Percentiles rank a stretch among this genome's conserved stretches.
Evolutionary conservation across 2,329 filamentous ascomycete species (phyloP).

Genomic region (Clonostachys chloroleuca): DNA sequence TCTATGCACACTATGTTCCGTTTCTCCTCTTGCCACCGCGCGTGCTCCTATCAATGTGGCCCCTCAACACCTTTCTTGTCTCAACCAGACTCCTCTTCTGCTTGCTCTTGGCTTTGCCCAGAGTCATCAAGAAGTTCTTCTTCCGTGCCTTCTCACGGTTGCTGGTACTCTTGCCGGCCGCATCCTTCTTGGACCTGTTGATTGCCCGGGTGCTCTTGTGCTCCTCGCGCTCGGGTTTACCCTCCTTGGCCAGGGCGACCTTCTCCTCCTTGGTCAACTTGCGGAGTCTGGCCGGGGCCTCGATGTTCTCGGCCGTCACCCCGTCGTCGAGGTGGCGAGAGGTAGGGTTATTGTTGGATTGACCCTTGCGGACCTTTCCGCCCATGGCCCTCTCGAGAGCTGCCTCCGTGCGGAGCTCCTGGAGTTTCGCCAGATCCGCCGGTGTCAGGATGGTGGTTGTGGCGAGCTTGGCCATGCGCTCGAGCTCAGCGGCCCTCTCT

Average conservation of each 20-base stretch:
- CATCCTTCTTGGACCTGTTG: conserved; percentile 80
- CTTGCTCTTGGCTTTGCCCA: conserved; percentile 94
- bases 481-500: conserved; percentile 36
- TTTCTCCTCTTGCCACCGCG: conserved; percentile 81
- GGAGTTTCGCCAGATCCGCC: conserved; percentile 90
- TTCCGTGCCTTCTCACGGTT: conserved; percentile 95
- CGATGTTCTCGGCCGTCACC: conserved; percentile 86
- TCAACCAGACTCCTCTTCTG: conserved; percentile 90
- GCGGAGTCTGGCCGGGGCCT: conserved; percentile 75
- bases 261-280: conserved; percentile 90
- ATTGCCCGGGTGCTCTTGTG: conserved; percentile 85
- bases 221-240: conserved; percentile 71
- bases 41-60: conserved; percentile 79
- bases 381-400: conserved; percentile 62
- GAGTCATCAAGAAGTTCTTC: conserved; percentile 99
- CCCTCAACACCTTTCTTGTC: conserved; percentile 74
- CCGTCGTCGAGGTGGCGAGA: conserved; percentile 77
- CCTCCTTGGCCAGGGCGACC: conserved; percentile 76
- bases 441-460: conserved; percentile 92
- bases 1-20: conserved; percentile 12
- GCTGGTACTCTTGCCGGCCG: conserved; percentile 90
- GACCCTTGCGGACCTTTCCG: conserved; percentile 38
- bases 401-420: conserved; percentile 75
- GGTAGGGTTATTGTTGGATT: conserved; percentile 31
- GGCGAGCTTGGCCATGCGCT: conserved; percentile 69